A percentile compares a stretch with the other conserved stretches of the same genome.
Conservation (phyloP, 1,284 basidiomycete genomes). For the Pterulicium gracile region DNA sequence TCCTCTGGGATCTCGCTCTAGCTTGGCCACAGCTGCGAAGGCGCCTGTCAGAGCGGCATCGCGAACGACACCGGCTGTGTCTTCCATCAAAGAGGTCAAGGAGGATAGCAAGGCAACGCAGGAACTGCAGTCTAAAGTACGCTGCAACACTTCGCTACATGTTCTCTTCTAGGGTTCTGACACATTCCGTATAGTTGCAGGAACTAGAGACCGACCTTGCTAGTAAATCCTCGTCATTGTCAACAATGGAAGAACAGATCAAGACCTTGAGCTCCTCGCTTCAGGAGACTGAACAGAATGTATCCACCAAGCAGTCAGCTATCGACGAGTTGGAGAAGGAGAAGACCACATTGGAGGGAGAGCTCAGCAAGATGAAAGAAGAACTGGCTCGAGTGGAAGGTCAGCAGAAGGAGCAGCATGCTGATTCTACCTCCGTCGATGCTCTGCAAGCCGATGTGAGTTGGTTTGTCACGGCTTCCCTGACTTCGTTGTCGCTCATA, state of each 20-base stretch:
- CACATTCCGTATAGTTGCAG: constrained; percentile 34
- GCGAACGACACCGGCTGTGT: constrained; percentile 45
- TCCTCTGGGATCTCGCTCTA: constrained; percentile 25
- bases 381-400: background rate
- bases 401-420: background rate
- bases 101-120: constrained; percentile 45
- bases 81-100: constrained; percentile 58
- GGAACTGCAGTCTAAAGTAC: constrained; percentile 54
- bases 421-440: background rate
- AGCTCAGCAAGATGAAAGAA: background rate
- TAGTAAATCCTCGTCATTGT: constrained; percentile 36
- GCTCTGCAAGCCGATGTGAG: constrained; percentile 1
- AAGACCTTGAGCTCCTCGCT: constrained; percentile 39
- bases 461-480: constrained; percentile 4
- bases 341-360: background rate
- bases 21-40: constrained; percentile 21
- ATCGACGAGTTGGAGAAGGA: constrained; percentile 1
- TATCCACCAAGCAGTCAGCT: constrained; percentile 23
- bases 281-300: constrained; percentile 26
- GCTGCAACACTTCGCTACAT: too few species aligned
- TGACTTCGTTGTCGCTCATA: constrained; percentile 6
- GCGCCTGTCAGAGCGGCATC: constrained; percentile 20
- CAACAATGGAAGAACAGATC: constrained; percentile 41
- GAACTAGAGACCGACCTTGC: constrained; percentile 42
- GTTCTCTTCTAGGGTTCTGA: constrained; percentile 11